These are phyloP conservation scores for Solanum hybrid DNA, from an alignment of 305 asterid genomes.

Conservation along the genomic window DNA sequence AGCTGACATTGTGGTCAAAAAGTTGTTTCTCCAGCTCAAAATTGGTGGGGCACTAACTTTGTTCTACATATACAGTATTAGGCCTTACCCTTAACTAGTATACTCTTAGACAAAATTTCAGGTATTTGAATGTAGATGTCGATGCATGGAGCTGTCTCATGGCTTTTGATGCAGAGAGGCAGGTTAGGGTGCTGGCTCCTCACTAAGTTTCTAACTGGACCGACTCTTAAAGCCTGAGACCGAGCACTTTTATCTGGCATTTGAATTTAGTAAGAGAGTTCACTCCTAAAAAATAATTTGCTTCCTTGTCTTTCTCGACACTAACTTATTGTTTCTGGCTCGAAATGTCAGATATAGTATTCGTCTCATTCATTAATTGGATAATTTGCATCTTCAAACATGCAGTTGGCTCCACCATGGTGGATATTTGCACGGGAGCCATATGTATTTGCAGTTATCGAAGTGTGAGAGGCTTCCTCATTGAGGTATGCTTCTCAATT, in stretches of 20 bases:
- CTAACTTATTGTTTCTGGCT: slow-evolving; percentile 13
- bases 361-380: slow-evolving; percentile 24
- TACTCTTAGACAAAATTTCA: slow-evolving; percentile 14
- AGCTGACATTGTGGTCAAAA: neutral
- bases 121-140: slow-evolving; percentile 29
- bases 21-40: neutral
- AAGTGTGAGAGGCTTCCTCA: slow-evolving; percentile 74
- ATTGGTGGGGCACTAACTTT: neutral
- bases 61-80: neutral
- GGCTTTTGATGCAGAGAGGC: slow-evolving; percentile 94
- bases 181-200: slow-evolving; percentile 64
- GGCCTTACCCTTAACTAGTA: slow-evolving; percentile 3
- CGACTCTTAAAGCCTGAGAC: slow-evolving; percentile 48
- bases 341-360: slow-evolving; percentile 23
- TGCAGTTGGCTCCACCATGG: slow-evolving; percentile 63
- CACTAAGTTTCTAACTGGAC: slow-evolving; percentile 54
- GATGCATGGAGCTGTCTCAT: slow-evolving; percentile 65
- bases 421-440: slow-evolving; percentile 64
- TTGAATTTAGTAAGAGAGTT: slow-evolving; percentile 28
- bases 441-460: slow-evolving; percentile 45
- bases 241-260: slow-evolving; percentile 49
- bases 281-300: slow-evolving; percentile 10
- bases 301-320: slow-evolving; percentile 20
- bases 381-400: slow-evolving; percentile 52
- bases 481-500: slow-evolving; percentile 81